phyloP scores from a whole-genome alignment of 345 rosid species.

The Raphanus raphanistrum region DNA sequence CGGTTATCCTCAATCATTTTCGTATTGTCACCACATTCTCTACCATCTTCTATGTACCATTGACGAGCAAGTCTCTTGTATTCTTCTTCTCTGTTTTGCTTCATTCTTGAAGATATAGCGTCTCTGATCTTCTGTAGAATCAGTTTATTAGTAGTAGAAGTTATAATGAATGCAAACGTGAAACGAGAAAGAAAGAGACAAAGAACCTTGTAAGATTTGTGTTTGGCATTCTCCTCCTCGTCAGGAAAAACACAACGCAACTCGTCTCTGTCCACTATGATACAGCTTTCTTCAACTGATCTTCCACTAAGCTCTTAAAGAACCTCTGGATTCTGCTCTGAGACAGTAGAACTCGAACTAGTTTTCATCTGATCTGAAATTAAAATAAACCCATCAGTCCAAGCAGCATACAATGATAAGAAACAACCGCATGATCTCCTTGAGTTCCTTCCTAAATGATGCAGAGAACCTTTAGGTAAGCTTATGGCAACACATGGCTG shows the following conservation, averaged over 20 bases:
- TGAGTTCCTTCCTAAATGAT: not conserved
- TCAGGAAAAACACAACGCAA: slow-evolving; percentile 37
- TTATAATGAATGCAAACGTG: not conserved
- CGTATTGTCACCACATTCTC: slow-evolving; percentile 9
- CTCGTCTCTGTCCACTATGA: slow-evolving; percentile 58
- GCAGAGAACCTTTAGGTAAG: slow-evolving; percentile 15
- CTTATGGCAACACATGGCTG: slow-evolving; percentile 16
- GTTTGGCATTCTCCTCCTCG: slow-evolving; percentile 39
- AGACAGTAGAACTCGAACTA: slow-evolving; percentile 24
- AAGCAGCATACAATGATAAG: not conserved
- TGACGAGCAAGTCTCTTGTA: slow-evolving; percentile 61
- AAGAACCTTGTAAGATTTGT: slow-evolving; percentile 60
- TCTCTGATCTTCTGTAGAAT: slow-evolving; percentile 47
- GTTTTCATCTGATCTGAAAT: not conserved
- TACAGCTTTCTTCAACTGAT: slow-evolving; percentile 66
- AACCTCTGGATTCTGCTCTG: slow-evolving; percentile 32
- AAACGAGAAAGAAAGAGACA: not conserved
- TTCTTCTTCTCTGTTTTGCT: slow-evolving; percentile 57
- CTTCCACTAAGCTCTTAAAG: slow-evolving; percentile 35
- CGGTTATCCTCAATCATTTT: slow-evolving; percentile 9
- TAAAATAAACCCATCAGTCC: too few species aligned
- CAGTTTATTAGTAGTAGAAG: not conserved
- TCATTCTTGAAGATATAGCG: slow-evolving; percentile 62
- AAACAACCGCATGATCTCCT: not conserved
- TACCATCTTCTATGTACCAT: slow-evolving; percentile 35